Base-by-base conservation (phyloP, 2,329 filamentous ascomycete genomes). In the Chrysosphaeria jannelii region DNA sequence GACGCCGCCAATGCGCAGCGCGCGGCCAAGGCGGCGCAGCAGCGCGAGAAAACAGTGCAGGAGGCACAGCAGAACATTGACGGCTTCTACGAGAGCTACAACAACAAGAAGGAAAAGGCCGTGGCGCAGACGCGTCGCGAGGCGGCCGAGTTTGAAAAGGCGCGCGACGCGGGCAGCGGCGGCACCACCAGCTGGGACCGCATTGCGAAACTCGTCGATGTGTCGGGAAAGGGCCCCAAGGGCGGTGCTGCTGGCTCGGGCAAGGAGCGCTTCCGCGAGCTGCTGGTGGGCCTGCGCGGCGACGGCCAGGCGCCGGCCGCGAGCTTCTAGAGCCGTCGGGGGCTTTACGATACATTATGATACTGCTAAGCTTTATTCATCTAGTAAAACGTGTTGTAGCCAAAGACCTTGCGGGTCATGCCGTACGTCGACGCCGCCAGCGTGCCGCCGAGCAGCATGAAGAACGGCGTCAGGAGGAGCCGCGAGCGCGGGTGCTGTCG, bases 61-160 rank as follows among this genome's bases (percentile, higher is more conserved):
- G 76, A 85, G 35, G 85, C 85, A 8, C 76, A 78, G 40, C 61
- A 79, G 42, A 85, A 88, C 44, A 89, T 97, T 32, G 85, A 97
- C 43, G 85, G 91, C 43, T 97, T 93, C 50, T 97, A 97, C 54
- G 79, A 91, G 41, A 91, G 90, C 48, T 97, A 97, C 55, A 93
- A 93, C 53, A 67, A 70, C 45, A 90, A 91, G 52, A 81, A 85
- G 44, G 85, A 97, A 44, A 93, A 93, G 58, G 63, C 61, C 28
- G 69, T 91, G 34, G 56, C 69, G 12, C 75, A 89, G 51, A 85
- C 81, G 27, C 64, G 69, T 37, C 70, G 72, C 43, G 85, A 97
- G 36, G 85, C 81, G 5, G 81, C 93, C 39, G 66, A 90, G 40
- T 97, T 93, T 46, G 50, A 93, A 22, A 67, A 61, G 25, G 78